phyloP scores from a whole-genome alignment of 495 filamentous ascomycete genomes.

The Pyronema omphalodes region DNA sequence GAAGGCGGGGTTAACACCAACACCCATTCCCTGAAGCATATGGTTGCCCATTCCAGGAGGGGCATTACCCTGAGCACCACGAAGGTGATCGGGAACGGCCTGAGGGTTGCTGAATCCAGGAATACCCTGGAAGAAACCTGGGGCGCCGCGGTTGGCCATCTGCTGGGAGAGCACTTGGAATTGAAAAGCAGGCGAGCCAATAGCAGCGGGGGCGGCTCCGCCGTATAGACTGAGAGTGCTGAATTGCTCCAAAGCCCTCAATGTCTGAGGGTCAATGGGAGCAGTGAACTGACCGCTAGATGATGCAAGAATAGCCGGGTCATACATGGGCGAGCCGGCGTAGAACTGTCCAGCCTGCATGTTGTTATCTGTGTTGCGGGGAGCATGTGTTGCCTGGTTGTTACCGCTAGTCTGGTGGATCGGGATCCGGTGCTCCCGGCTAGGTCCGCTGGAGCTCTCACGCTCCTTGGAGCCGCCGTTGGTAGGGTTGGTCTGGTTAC shows the following conservation, averaged over 20 bases:
- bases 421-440: slow-evolving; percentile 9
- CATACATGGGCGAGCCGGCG: slow-evolving; percentile 12
- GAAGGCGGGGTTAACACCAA: slow-evolving; percentile 12
- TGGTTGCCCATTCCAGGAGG: slow-evolving; percentile 16
- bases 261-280: slow-evolving; percentile 9
- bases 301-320: slow-evolving; percentile 11
- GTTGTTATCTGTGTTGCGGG: slow-evolving; percentile 3
- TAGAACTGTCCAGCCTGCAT: slow-evolving; percentile 9
- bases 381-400: slow-evolving; percentile 11
- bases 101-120: slow-evolving; percentile 14
- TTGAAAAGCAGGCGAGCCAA: slow-evolving; percentile 18
- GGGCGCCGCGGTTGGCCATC: slow-evolving; percentile 16
- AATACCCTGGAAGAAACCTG: slow-evolving; percentile 16
- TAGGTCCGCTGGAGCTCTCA: slow-evolving; percentile 5
- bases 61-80: slow-evolving; percentile 16
- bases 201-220: slow-evolving; percentile 6
- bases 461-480: slow-evolving; percentile 5
- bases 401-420: slow-evolving; percentile 13
- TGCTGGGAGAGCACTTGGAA: slow-evolving; percentile 23
- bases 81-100: slow-evolving; percentile 18
- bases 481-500: slow-evolving; percentile 24
- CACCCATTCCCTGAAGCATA: slow-evolving; percentile 19
- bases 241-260: slow-evolving; percentile 21
- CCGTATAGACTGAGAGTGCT: slow-evolving; percentile 15
- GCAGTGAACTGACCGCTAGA: slow-evolving; percentile 8